A percentile compares a stretch with the other conserved stretches of the same genome.
Conservation (phyloP, 805 yeast genomes). For the Candida ovalis region DNA sequence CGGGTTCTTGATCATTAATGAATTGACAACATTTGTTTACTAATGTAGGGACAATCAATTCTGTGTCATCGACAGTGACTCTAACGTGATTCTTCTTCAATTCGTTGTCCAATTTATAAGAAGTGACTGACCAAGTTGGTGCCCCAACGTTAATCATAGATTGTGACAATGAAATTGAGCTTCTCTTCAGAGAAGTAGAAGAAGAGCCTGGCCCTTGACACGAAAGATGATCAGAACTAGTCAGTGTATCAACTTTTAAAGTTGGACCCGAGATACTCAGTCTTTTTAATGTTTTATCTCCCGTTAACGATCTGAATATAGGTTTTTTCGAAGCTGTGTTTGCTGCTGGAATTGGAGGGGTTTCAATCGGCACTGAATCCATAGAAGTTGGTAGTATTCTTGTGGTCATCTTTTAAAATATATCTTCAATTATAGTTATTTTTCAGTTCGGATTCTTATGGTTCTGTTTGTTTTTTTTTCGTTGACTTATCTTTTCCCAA, state of each 20-base stretch:
- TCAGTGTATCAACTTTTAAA: slow-evolving; percentile 7
- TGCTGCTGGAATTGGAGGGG: neutral
- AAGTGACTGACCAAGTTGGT: slow-evolving; percentile 7
- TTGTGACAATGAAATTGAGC: slow-evolving; percentile 7
- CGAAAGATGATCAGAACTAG: neutral
- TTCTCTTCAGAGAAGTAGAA: slow-evolving; percentile 2
- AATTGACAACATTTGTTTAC: slow-evolving; percentile 32
- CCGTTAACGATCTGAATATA: slow-evolving; percentile 17
- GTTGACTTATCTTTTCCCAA: too few species aligned
- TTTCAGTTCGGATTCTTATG: too few species aligned
- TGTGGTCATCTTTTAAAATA: neutral
- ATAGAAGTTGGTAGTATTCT: neutral
- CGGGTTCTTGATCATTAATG: slow-evolving; percentile 20
- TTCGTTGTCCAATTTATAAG: slow-evolving; percentile 21
- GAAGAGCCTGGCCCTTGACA: neutral
- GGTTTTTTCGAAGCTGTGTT: slow-evolving; percentile 11
- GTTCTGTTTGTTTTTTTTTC: too few species aligned
- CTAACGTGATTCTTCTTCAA: slow-evolving; percentile 16
- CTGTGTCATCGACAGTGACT: slow-evolving; percentile 7
- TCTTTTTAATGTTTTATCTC: slow-evolving; percentile 11
- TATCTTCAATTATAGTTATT: too few species aligned
- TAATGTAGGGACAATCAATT: slow-evolving; percentile 27
- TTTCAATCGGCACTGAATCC: neutral
- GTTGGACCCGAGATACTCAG: slow-evolving; percentile 14
- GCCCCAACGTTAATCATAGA: slow-evolving; percentile 2